A percentile compares a stretch with the other conserved stretches of the same genome.
Evolutionary conservation across 495 filamentous ascomycete genomes (phyloP).

Genomic region (Aspergillus sclerotioniger): DNA sequence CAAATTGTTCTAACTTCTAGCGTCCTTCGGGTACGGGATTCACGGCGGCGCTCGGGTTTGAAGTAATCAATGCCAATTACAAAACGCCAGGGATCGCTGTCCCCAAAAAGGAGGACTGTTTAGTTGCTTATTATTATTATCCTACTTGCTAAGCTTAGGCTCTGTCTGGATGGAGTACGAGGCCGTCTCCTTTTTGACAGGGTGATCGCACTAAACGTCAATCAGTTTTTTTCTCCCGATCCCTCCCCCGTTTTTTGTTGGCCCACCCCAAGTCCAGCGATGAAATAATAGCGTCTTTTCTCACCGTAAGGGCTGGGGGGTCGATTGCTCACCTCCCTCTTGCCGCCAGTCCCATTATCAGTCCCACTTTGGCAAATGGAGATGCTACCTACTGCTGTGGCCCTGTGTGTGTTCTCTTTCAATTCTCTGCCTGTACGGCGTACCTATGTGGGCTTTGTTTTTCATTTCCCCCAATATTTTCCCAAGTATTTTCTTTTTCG

Average conservation of each 20-base stretch:
- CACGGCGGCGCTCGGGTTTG: not conserved
- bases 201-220: constrained; percentile 20
- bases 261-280: constrained; percentile 20
- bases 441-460: not conserved
- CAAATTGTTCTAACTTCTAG: not conserved
- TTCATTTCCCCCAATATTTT: not conserved
- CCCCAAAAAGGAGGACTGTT: not conserved
- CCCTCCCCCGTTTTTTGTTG: constrained; percentile 17
- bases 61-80: not conserved
- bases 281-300: constrained; percentile 19
- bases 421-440: not conserved
- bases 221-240: constrained; percentile 24
- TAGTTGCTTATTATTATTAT: not conserved
- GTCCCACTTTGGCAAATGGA: constrained; percentile 17
- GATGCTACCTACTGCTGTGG: constrained; percentile 1
- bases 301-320: constrained; percentile 19
- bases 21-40: not conserved
- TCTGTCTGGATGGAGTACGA: not conserved
- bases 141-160: not conserved
- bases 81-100: not conserved
- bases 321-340: constrained; percentile 22
- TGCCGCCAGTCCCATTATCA: constrained; percentile 12
- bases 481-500: not conserved
- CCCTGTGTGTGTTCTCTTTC: constrained; percentile 1
- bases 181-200: constrained; percentile 13